Conservation (phyloP, 495 filamentous ascomycete species). For the Hypoxylon intermedium region DNA sequence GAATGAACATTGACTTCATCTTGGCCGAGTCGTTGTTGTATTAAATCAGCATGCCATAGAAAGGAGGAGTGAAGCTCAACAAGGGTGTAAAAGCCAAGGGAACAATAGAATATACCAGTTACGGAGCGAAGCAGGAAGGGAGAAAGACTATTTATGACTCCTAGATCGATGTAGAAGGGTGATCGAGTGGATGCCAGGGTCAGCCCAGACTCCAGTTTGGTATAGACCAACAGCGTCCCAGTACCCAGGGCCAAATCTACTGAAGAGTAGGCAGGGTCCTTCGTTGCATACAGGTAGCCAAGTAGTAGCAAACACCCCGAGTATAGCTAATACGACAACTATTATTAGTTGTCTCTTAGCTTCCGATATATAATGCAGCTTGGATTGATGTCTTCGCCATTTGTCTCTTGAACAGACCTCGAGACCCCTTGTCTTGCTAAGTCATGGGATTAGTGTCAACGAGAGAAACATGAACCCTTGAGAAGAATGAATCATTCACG, state of each 20-base stretch:
- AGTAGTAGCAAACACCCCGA: conserved; percentile 25
- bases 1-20: conserved; percentile 18
- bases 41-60: conserved; percentile 16
- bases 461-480: conserved; percentile 27
- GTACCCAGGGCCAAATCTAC: conserved; percentile 29
- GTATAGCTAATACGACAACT: conserved; percentile 25
- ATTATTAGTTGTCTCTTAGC: conserved; percentile 25
- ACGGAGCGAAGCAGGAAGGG: conserved; percentile 25
- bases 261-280: conserved; percentile 31
- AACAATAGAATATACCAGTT: conserved; percentile 1
- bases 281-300: conserved; percentile 24
- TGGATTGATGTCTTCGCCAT: conserved; percentile 18
- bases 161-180: conserved; percentile 23
- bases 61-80: conserved; percentile 15
- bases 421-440: conserved; percentile 8
- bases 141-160: conserved; percentile 36
- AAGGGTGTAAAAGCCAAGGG: conserved; percentile 2
- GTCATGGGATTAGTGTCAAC: conserved; percentile 21
- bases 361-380: conserved; percentile 25
- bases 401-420: conserved; percentile 19
- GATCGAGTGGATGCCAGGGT: conserved; percentile 12
- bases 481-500: conserved; percentile 16
- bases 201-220: conserved; percentile 26
- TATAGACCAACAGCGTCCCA: conserved; percentile 38
- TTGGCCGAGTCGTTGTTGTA: conserved; percentile 16